Base-by-base conservation (phyloP, 1,284 basidiomycete species). In the Phylloboletellus chloephorus region DNA sequence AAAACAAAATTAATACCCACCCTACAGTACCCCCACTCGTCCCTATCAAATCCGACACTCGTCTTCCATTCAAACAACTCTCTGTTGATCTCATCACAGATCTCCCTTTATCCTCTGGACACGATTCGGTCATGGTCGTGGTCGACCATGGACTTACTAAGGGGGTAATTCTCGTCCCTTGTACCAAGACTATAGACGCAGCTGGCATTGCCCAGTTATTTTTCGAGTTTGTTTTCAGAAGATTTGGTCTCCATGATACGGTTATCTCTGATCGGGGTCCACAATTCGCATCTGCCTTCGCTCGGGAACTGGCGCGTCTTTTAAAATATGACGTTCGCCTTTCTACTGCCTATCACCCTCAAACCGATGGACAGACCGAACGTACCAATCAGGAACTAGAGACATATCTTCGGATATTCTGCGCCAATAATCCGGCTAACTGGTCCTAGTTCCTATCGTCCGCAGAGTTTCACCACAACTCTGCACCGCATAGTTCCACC, bases 71-170 rank as follows among this genome's bases (percentile, higher is more conserved):
- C 29, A 19, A 34, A n/a, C 41, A 38, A 7, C 23, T 53, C 4
- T 38, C 48, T 22, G 11, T n/a, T 22, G 12, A 10, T 34, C 22
- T 24, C 21, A n/a, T n/a, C n/a, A n/a, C n/a, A n/a, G 8, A 13
- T 11, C 19, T 20, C 7, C 3, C 36, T 52, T 5, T 48, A 50
- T 41, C 44, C 13, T 2, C 4, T 25, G 21, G 29, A n/a, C 40
- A 16, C 22, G 33, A 45, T 28, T 45, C n/a, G n/a, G n/a, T n/a
- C n/a, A n/a, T n/a, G n/a, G 40, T 42, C 26, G n/a, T 35, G 33
- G 40, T 42, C 8, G 30, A 45, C 39, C 39, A 45, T 37, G 43
- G 43, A 20, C 43, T 45, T 40, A 45, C 37, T 22, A 45, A 45
- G 38, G 43, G 43, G 39, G 43, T 41, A 37, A 41, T 45, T 36